Evolutionary conservation across 371 early-diverging fungal genomes (phyloP).

Genomic region (Thermomucor indicae-seudaticae): DNA sequence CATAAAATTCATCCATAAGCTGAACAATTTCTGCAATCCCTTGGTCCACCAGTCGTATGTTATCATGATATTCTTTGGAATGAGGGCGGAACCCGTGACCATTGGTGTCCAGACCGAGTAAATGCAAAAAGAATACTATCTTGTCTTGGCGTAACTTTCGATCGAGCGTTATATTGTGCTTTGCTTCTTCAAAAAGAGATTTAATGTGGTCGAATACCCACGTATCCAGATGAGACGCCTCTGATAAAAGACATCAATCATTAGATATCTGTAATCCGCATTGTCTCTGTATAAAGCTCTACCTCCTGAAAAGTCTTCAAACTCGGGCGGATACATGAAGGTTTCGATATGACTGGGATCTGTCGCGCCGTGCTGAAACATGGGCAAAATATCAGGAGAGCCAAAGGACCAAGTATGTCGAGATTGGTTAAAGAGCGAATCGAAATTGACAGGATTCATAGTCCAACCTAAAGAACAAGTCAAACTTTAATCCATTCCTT

Average conservation of each 20-base stretch:
- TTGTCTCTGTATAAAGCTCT: conserved; percentile 8
- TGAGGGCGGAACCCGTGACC: conserved; percentile 89
- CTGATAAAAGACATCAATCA: conserved; percentile 27
- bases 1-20: conserved; percentile 71
- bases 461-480: conserved; percentile 77
- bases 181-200: conserved; percentile 33
- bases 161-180: conserved; percentile 45
- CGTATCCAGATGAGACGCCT: conserved; percentile 80
- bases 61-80: conserved; percentile 79
- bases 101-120: conserved; percentile 93
- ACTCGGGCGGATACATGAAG: conserved; percentile 85
- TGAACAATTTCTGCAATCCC: conserved; percentile 66
- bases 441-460: conserved; percentile 95
- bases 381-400: conserved; percentile 94
- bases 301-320: conserved; percentile 87
- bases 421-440: conserved; percentile 91
- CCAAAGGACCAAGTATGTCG: conserved; percentile 96
- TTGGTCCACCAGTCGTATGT: conserved; percentile 78
- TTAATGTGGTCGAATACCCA: conserved; percentile 84
- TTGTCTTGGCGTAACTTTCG: conserved; percentile 65
- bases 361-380: conserved; percentile 91
- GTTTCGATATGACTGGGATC: conserved; percentile 75
- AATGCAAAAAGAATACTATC: conserved; percentile 87
- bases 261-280: too few species aligned
- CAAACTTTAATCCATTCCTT: not conserved